Percentiles rank a stretch among this genome's conserved stretches.
These are phyloP conservation scores for Lactarius vividus DNA, from an alignment of 768 basidiomycete genomes.

Conservation along the genomic window DNA sequence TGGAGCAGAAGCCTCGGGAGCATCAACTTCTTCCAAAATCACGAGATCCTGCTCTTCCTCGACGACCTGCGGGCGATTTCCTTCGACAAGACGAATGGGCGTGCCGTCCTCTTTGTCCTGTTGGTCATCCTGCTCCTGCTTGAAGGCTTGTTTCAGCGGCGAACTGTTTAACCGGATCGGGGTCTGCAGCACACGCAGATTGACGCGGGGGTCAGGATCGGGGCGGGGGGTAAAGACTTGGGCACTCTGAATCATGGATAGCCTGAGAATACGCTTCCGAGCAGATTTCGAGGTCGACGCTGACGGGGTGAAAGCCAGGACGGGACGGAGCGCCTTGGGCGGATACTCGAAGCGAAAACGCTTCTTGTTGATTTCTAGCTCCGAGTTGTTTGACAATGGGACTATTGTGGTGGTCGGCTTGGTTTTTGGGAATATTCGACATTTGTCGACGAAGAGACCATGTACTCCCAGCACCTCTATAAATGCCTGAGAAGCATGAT, in stretches of 20 bases:
- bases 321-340: constrained; percentile 63
- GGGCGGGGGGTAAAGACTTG: constrained; percentile 71
- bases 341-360: constrained; percentile 73
- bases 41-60: constrained; percentile 70
- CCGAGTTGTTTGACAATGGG: constrained; percentile 63
- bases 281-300: constrained; percentile 27
- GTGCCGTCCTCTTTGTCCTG: constrained; percentile 44
- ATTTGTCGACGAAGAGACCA: constrained; percentile 63
- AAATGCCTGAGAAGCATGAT: constrained; percentile 50
- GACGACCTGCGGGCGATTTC: constrained; percentile 62
- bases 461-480: constrained; percentile 56
- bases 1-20: constrained; percentile 25
- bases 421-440: constrained; percentile 51
- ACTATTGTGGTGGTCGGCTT: constrained; percentile 44
- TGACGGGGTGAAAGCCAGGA: constrained; percentile 40
- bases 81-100: constrained; percentile 61
- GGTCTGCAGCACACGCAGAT: constrained; percentile 60
- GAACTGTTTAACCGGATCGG: constrained; percentile 39
- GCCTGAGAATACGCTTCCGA: constrained; percentile 48
- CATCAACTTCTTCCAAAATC: constrained; percentile 67
- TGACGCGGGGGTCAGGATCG: constrained; percentile 56
- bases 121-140: constrained; percentile 34
- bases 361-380: constrained; percentile 66
- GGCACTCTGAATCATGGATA: constrained; percentile 74
- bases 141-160: constrained; percentile 26